Evolutionary conservation across 371 early-diverging fungal genomes (phyloP).

Genomic region (Apophysomyces sp.): DNA sequence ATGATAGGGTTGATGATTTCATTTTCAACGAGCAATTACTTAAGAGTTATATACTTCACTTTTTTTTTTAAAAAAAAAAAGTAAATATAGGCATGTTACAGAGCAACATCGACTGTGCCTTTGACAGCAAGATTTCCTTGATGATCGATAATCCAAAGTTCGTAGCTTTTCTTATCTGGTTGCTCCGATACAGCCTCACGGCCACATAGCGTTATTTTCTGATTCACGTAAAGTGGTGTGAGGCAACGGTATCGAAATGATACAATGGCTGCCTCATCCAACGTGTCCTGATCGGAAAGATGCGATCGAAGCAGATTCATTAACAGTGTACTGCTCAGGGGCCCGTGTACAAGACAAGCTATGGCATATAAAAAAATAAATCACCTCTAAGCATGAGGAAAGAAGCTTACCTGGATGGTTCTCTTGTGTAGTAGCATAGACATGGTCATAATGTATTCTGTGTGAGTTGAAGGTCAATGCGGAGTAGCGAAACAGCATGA

Average conservation of each 20-base stretch:
- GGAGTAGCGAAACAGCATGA: conserved; percentile 79
- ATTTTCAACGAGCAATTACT: no score
- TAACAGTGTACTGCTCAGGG: conserved; percentile 71
- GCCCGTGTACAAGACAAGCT: conserved; percentile 80
- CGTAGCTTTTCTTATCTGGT: conserved; percentile 38
- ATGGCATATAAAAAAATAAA: no score
- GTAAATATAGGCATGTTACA: not conserved
- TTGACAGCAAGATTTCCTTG: conserved; percentile 72
- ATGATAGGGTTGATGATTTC: no score
- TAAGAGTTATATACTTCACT: no score
- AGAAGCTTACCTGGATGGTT: conserved; percentile 58
- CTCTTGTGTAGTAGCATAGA: conserved; percentile 68
- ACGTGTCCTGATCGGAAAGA: conserved; percentile 13
- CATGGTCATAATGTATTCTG: conserved; percentile 78
- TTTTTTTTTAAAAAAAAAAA: not conserved
- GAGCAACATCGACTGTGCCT: conserved; percentile 40
- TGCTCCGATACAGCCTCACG: conserved; percentile 21
- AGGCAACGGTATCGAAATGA: conserved; percentile 70
- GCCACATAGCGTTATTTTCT: conserved; percentile 55
- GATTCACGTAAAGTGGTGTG: conserved; percentile 63
- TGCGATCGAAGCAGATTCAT: conserved; percentile 56
- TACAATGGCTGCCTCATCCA: conserved; percentile 25
- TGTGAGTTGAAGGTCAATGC: conserved; percentile 85
- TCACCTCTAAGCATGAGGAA: no score
- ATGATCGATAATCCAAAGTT: conserved; percentile 70